Evolutionary conservation across 2,329 filamentous ascomycete species (phyloP).

Genomic region (Fusarium sp.): DNA sequence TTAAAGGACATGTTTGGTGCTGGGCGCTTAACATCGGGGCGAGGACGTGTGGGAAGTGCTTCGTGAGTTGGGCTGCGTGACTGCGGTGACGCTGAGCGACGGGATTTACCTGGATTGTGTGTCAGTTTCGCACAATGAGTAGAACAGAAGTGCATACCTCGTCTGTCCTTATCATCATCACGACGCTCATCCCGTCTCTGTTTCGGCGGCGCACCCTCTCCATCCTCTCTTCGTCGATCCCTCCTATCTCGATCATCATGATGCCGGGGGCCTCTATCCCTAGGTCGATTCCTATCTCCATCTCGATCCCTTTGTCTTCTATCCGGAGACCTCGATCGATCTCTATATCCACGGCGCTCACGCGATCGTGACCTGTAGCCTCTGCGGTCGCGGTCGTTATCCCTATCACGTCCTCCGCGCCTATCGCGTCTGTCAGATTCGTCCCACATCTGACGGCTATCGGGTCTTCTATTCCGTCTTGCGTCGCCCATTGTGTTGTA

Average conservation of each 20-base stretch:
- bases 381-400: slow-evolving; percentile 48
- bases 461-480: slow-evolving; percentile 52
- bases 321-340: slow-evolving; percentile 53
- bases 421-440: slow-evolving; percentile 58
- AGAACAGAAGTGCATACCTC: slow-evolving; percentile 33
- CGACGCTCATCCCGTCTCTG: slow-evolving; percentile 39
- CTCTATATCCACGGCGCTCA: slow-evolving; percentile 49
- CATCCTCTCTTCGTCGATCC: slow-evolving; percentile 43
- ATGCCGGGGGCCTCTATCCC: slow-evolving; percentile 47
- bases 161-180: slow-evolving; percentile 42
- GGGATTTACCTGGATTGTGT: slow-evolving; percentile 41
- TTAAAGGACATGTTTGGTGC: slow-evolving; percentile 51
- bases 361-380: slow-evolving; percentile 50
- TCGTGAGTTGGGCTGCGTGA: slow-evolving; percentile 39
- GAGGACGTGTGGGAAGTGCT: slow-evolving; percentile 51
- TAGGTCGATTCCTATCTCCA: slow-evolving; percentile 48
- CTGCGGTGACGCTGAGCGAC: slow-evolving; percentile 54
- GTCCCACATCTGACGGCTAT: slow-evolving; percentile 73
- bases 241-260: slow-evolving; percentile 40
- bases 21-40: slow-evolving; percentile 35
- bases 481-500: slow-evolving; percentile 47
- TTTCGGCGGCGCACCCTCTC: slow-evolving; percentile 34
- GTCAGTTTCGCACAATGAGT: not conserved
- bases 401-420: slow-evolving; percentile 44
- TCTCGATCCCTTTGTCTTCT: slow-evolving; percentile 54